A percentile compares a stretch with the other conserved stretches of the same genome.
These are phyloP conservation scores for Artemisia tridentata DNA, from an alignment of 129 eudicot genomes.

Conservation along the genomic window DNA sequence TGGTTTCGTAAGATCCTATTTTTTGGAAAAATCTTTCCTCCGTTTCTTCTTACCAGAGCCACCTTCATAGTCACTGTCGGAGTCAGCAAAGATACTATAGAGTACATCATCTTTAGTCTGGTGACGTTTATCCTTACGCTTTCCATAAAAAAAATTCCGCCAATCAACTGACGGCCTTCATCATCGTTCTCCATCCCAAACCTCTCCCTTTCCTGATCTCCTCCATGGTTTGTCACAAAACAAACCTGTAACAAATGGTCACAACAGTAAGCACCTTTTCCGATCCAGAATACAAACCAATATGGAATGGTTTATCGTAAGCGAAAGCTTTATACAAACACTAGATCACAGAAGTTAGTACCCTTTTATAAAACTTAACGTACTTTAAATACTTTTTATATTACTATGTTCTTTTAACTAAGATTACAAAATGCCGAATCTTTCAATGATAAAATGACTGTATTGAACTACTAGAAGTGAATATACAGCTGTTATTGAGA, in stretches of 20 bases:
- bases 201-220: constrained; percentile 37
- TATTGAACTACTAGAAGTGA: too few relatives aligned
- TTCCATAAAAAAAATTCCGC: constrained; percentile 63
- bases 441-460: too few relatives aligned
- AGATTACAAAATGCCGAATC: too few relatives aligned
- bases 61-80: constrained; percentile 56
- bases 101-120: constrained; percentile 78
- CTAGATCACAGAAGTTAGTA: too few relatives aligned
- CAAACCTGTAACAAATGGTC: constrained; percentile 20
- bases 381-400: too few relatives aligned
- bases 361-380: too few relatives aligned
- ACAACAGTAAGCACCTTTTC: constrained; percentile 2
- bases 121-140: constrained; percentile 53
- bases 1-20: constrained; percentile 66
- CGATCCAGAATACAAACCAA: background rate
- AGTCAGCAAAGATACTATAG: constrained; percentile 46
- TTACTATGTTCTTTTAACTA: too few relatives aligned
- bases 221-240: constrained; percentile 45
- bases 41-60: constrained; percentile 44
- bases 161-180: constrained; percentile 55
- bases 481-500: too few relatives aligned
- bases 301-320: too few relatives aligned
- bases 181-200: constrained; percentile 78
- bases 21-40: constrained; percentile 44
- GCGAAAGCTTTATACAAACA: too few relatives aligned